Conservation (phyloP, 148 eudicot species). For the Fagopyrum tataricum region DNA sequence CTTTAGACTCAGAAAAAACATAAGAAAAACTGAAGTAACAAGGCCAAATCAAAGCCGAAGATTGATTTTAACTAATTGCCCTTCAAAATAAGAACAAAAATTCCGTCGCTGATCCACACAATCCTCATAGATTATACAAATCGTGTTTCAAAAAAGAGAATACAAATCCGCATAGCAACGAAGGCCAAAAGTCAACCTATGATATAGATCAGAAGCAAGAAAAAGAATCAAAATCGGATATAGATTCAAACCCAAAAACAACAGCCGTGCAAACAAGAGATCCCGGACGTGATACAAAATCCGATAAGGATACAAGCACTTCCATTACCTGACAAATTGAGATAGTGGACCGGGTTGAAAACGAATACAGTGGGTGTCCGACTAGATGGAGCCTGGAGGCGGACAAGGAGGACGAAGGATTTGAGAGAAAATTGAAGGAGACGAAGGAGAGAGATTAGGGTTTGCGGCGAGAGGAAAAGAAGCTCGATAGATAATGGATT, state of each 20-base stretch:
- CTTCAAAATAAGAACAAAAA: background rate
- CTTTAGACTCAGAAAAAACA: background rate
- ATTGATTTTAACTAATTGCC: background rate
- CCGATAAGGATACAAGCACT: background rate
- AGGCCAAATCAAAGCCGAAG: too few species aligned
- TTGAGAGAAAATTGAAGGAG: background rate
- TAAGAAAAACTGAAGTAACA: too few species aligned
- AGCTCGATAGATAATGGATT: background rate
- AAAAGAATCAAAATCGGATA: background rate
- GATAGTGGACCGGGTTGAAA: background rate
- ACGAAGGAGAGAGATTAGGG: constrained; percentile 3
- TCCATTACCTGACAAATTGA: background rate
- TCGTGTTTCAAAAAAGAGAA: background rate
- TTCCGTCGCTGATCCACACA: background rate
- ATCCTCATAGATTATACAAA: background rate
- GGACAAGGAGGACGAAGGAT: background rate
- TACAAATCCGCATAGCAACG: background rate
- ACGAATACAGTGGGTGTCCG: background rate
- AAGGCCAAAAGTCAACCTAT: constrained; percentile 9
- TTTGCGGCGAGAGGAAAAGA: background rate
- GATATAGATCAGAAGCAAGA: background rate
- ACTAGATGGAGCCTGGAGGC: background rate
- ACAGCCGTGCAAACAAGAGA: background rate
- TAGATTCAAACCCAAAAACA: background rate
- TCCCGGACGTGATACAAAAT: background rate